Evolutionary conservation across 371 early-diverging fungal genomes (phyloP).

Genomic region (Circinella minor): DNA sequence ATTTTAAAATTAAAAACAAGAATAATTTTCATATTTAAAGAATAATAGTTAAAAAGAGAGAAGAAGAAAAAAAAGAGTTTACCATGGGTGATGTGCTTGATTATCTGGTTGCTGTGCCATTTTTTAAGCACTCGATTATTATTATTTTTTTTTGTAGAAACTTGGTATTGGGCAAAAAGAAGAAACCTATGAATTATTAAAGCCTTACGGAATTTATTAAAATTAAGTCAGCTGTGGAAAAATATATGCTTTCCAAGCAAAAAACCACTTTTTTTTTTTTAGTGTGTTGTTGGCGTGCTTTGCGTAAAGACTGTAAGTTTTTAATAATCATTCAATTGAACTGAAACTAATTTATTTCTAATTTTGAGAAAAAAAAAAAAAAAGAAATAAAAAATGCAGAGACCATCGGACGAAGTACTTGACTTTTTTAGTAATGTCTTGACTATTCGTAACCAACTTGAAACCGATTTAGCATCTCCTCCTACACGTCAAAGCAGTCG

Average conservation of each 20-base stretch:
- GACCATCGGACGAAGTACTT: background rate
- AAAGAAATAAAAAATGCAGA: background rate
- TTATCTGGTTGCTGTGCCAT: slow-evolving; percentile 8
- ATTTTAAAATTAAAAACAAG: background rate
- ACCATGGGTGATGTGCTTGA: slow-evolving; percentile 9
- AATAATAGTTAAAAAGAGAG: background rate
- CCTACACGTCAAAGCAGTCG: background rate
- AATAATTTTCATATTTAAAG: background rate
- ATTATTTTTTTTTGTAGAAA: too few species aligned
- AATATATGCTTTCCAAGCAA: too few species aligned
- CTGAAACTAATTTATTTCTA: background rate
- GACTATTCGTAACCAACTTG: background rate
- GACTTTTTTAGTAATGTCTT: background rate
- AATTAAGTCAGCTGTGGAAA: too few species aligned
- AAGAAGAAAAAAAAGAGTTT: background rate
- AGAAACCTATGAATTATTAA: too few species aligned
- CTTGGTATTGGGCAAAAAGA: too few species aligned
- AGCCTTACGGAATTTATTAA: too few species aligned
- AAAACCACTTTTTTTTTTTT: too few species aligned
- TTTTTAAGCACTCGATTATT: background rate
- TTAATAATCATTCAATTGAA: too few species aligned
- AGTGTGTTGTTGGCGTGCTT: too few species aligned
- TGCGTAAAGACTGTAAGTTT: too few species aligned
- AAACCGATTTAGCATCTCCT: background rate
- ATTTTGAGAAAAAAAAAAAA: background rate